Base-by-base conservation (phyloP, 345 rosid species). In the Gossypium sturtianum region DNA sequence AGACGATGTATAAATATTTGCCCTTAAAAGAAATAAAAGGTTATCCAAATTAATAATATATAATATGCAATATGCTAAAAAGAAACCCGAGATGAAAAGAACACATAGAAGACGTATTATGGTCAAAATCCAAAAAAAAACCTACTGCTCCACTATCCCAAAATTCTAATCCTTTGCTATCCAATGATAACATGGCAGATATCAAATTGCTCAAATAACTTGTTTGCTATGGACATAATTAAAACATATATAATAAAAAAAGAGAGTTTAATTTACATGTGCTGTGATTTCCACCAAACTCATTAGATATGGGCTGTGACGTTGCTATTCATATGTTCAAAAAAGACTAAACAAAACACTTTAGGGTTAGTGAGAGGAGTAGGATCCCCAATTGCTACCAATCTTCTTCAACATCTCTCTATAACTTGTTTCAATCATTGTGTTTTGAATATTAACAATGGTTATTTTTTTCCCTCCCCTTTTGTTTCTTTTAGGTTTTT, bases 351-450 rank as follows among this genome's bases (percentile, higher is more conserved):
- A 45, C 1, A 16, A n/a, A 54, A 15, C 7, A 45, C 66, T 72
- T 59, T 59, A 44, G 7, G 41, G 15, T 73, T 61, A 73, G 68
- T 61, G 75, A 73, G 66, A 73, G 56, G 59, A 60, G 47, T 73
- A 61, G 76, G 76, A 73, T 73, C 47, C 45, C 47, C 75, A 73
- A 44, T 47, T 73, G 48, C 47, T 13, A 61, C 76, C 69, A 73
- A 44, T 73, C 69, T 48, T 25, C 23, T 47, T 59, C 57, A 73
- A 48, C 23, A 47, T 16, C 44, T 23, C 56, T 25, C 10, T 61
- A 29, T 62, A 27, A 73, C 59, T 60, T 73, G 59, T 73, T 60
- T 60, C 76, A 73, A 61, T 61, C 52, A 61, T 61, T 73, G 60
- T 48, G 59, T 48, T 73, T 60, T 61, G 25, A 25, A 61, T 49